Conservation (phyloP, 2,329 filamentous ascomycete species). For the Neonectria ditissima region DNA sequence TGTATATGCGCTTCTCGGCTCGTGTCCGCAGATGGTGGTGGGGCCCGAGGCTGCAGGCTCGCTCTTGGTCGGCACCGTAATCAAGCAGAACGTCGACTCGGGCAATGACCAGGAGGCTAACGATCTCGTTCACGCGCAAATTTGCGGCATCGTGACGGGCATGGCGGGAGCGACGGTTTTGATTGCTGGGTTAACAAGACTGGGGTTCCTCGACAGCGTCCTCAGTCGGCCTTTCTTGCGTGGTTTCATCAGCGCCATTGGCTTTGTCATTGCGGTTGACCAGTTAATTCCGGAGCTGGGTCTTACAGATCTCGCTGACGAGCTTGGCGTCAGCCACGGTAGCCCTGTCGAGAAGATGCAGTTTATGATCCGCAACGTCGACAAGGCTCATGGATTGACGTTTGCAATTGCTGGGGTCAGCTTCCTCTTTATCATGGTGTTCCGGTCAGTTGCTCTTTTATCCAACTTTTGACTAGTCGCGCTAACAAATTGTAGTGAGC, state of each 20-base stretch:
- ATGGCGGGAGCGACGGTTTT: conserved; percentile 90
- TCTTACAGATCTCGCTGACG: conserved; percentile 73
- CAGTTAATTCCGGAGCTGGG: conserved; percentile 93
- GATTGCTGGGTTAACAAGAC: conserved; percentile 83
- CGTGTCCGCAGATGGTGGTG: conserved; percentile 92
- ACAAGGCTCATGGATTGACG: conserved; percentile 79
- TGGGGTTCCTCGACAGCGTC: conserved; percentile 95
- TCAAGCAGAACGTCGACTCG: conserved; percentile 79
- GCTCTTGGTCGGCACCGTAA: conserved; percentile 86
- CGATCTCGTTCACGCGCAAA: conserved; percentile 76
- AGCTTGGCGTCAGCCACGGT: conserved; percentile 78
- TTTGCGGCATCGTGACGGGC: conserved; percentile 89
- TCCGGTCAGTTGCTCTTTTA: conserved; percentile 66
- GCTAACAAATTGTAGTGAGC: conserved; percentile 64
- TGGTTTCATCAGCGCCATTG: conserved; percentile 97
- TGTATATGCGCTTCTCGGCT: conserved; percentile 90
- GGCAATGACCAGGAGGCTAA: conserved; percentile 75
- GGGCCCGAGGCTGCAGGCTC: conserved; percentile 96
- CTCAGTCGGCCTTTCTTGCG: conserved; percentile 91
- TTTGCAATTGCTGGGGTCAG: conserved; percentile 80
- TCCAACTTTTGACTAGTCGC: not conserved
- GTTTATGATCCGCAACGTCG: conserved; percentile 78
- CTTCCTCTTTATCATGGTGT: conserved; percentile 91
- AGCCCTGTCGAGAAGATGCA: conserved; percentile 87
- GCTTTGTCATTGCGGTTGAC: conserved; percentile 95